Conservation (phyloP, 768 basidiomycete species). For the Mycena indigotica region DNA sequence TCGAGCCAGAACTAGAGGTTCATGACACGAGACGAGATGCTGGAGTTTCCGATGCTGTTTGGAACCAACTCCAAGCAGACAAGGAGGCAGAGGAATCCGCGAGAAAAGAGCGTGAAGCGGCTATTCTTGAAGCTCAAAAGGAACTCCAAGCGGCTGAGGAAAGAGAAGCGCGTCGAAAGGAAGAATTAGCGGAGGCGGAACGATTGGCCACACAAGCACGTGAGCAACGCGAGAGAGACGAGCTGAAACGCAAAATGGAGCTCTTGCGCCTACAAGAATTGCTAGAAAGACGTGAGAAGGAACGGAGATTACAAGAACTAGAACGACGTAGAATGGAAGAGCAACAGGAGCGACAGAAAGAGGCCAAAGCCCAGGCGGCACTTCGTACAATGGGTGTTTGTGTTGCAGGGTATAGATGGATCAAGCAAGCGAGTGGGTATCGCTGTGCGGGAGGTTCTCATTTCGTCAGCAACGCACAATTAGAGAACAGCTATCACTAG, state of each 20-base stretch:
- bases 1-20: slow-evolving; percentile 1
- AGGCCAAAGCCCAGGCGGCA: slow-evolving; percentile 44
- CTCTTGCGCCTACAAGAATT: slow-evolving; percentile 23
- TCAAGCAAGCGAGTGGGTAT: slow-evolving; percentile 42
- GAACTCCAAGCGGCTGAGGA: slow-evolving; percentile 16
- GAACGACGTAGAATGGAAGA: slow-evolving; percentile 25
- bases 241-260: slow-evolving; percentile 26
- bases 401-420: slow-evolving; percentile 47
- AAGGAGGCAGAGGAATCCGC: slow-evolving; percentile 35
- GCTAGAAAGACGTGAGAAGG: slow-evolving; percentile 24
- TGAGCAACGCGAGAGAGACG: slow-evolving; percentile 15
- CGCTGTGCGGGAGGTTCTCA: slow-evolving; percentile 51
- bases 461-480: slow-evolving; percentile 34
- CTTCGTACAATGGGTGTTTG: slow-evolving; percentile 54
- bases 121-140: slow-evolving; percentile 23
- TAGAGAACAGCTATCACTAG: too few relatives aligned
- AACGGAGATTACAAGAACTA: slow-evolving; percentile 24
- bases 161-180: slow-evolving; percentile 17
- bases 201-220: slow-evolving; percentile 22
- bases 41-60: slow-evolving; percentile 54
- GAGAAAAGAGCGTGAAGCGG: slow-evolving; percentile 26
- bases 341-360: slow-evolving; percentile 35
- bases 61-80: slow-evolving; percentile 51
- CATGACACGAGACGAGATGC: slow-evolving; percentile 39
- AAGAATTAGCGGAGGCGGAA: slow-evolving; percentile 19